These are phyloP conservation scores for Brasilioporus rufonigricans DNA, from an alignment of 768 basidiomycete species.

Conservation along the genomic window DNA sequence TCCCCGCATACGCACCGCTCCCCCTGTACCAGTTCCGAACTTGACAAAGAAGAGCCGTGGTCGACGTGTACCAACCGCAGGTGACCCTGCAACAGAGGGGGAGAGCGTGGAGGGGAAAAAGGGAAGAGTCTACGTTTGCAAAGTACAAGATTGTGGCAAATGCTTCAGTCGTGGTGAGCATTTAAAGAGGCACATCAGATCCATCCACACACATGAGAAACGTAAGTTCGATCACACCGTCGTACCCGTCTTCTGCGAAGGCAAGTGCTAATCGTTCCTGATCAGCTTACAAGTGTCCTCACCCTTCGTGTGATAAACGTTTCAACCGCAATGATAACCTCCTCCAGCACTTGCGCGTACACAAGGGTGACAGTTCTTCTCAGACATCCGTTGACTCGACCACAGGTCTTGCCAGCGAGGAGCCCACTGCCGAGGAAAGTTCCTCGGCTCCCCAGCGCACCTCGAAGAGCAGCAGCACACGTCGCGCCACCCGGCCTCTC, in stretches of 20 bases:
- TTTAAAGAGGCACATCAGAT: constrained; percentile 71
- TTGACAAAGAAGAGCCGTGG: constrained; percentile 80
- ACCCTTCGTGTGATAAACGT: constrained; percentile 62
- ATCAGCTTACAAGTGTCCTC: constrained; percentile 72
- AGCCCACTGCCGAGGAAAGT: constrained; percentile 17
- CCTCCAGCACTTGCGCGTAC: constrained; percentile 74
- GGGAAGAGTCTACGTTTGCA: constrained; percentile 52
- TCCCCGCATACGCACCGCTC: constrained; percentile 50
- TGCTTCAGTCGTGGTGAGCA: constrained; percentile 74
- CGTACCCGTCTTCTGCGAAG: constrained; percentile 12
- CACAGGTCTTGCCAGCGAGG: constrained; percentile 25
- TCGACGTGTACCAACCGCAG: constrained; percentile 64
- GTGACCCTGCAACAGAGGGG: constrained; percentile 20
- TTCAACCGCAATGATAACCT: constrained; percentile 83
- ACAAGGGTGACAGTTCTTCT: constrained; percentile 42
- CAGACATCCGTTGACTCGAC: constrained; percentile 33
- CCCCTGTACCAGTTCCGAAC: constrained; percentile 72
- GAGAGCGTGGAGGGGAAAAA: constrained; percentile 32
- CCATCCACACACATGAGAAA: constrained; percentile 76
- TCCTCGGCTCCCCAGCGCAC: constrained; percentile 24
- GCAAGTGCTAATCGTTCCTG: constrained; percentile 23
- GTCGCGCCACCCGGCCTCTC: constrained; percentile 31
- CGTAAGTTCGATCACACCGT: constrained; percentile 47
- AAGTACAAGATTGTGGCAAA: constrained; percentile 68
- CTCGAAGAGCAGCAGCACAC: constrained; percentile 20